Conservation (phyloP, 192 early-diverging fungal species). For the Jimgerdemannia flammicorona region DNA sequence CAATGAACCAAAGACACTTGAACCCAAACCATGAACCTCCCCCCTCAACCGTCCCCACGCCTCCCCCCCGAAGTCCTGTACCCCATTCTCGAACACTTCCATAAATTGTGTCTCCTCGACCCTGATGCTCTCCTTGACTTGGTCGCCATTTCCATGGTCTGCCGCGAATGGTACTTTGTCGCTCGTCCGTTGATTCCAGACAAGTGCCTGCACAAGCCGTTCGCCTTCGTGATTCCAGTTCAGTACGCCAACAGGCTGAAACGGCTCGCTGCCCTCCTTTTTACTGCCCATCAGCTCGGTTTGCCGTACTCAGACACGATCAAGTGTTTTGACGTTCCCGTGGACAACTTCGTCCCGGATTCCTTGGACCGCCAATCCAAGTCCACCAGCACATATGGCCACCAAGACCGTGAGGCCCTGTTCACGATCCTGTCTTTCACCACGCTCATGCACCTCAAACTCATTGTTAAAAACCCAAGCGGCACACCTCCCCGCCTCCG, state of each 20-base stretch:
- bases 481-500: too few species aligned
- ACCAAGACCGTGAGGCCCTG: too few species aligned
- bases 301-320: not conserved
- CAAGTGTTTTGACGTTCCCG: not conserved
- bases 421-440: too few species aligned
- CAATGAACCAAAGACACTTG: too few species aligned
- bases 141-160: not conserved
- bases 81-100: too few species aligned
- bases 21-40: too few species aligned
- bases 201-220: not conserved
- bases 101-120: not conserved
- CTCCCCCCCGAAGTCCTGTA: too few species aligned
- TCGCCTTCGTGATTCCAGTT: not conserved
- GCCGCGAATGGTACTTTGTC: not conserved
- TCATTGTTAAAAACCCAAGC: too few species aligned
- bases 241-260: not conserved
- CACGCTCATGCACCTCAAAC: too few species aligned
- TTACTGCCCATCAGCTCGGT: not conserved
- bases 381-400: not conserved
- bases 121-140: not conserved
- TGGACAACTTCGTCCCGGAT: not conserved
- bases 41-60: too few species aligned
- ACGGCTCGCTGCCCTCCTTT: not conserved
- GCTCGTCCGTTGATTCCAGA: not conserved
- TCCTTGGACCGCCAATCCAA: not conserved